Conservation (phyloP, 257 asterid species). For the Ajuga chamaepitys region DNA sequence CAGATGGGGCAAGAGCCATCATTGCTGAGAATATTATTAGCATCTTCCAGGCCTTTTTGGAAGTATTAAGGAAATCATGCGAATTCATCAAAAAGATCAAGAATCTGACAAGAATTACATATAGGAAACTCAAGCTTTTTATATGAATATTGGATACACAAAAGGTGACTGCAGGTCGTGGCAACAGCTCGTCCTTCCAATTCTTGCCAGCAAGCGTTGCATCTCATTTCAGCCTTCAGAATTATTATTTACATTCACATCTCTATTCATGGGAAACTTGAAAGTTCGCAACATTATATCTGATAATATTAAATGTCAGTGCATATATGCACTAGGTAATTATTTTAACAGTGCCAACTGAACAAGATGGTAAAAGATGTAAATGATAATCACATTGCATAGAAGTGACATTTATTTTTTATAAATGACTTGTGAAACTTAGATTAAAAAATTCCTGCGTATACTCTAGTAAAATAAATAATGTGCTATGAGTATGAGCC, state of each 20-base stretch:
- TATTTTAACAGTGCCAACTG: not conserved
- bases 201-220: constrained; percentile 96
- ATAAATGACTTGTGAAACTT: not conserved
- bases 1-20: constrained; percentile 93
- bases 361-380: not conserved
- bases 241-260: not conserved
- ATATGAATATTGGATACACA: constrained; percentile 56
- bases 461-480: not conserved
- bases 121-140: not conserved
- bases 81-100: constrained; percentile 3
- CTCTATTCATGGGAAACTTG: constrained; percentile 7
- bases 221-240: constrained; percentile 60
- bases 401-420: too few relatives aligned
- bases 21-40: constrained; percentile 62
- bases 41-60: constrained; percentile 71
- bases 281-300: not conserved
- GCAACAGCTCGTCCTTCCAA: constrained; percentile 81
- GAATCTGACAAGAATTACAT: not conserved
- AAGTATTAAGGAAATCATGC: constrained; percentile 43
- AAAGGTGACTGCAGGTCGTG: constrained; percentile 87
- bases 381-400: not conserved
- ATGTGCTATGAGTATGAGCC: not conserved
- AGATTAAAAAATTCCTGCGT: not conserved
- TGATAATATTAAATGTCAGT: not conserved
- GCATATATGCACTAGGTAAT: too few relatives aligned